Evolutionary conservation across 2,329 filamentous ascomycete species (phyloP), one percentile per base, ranked within the genome.

Genomic region (Gaeumannomyces tritici): DNA sequence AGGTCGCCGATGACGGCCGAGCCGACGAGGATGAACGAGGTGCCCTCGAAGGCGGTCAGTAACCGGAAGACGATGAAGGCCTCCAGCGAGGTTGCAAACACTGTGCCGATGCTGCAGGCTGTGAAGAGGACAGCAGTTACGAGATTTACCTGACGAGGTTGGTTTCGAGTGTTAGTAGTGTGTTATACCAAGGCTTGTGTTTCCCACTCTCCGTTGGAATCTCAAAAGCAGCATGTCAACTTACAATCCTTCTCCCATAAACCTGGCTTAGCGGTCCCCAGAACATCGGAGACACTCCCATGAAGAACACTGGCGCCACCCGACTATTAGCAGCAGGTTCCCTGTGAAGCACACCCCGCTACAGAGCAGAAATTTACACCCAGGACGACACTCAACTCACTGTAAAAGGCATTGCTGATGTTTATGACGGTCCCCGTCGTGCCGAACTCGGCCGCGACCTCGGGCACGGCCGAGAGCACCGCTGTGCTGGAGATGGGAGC

Each of bases 1-100:
- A 83, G 77, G 66, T 86, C 81, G 24, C 73, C 74, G 59, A 90
- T 84, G 33, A 84, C 83, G 0, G 84, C 83, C 3, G 83, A 84
- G 1, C 88, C 88, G 35, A 89, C 83, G 9, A 88, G 83, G 4
- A 90, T 75, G 65, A 89, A 89, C 0, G 83, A 81, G 0, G 86
- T 90, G 12, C 87, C 88, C 75, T 89, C 84, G 65, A 89, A 88
- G 0, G 87, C 88, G 0, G 86, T 89, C 63, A 90, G 74, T 67
- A 88, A 82, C 2, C 88, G 84, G 69, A 90, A 89, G 56, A 89
- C 75, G 69, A 88, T 89, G 70, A 87, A 90, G 0, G 82, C 75
- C 1, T 80, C 80, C 9, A 90, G 75, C 66, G 89, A 88, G 0
- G 87, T 87, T 2, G 87, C 80, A 5, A 89, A 73, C 0, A 88